These are phyloP conservation scores for Sphaerobolus stellatus DNA, from an alignment of 1,284 basidiomycete genomes.

Conservation along the genomic window DNA sequence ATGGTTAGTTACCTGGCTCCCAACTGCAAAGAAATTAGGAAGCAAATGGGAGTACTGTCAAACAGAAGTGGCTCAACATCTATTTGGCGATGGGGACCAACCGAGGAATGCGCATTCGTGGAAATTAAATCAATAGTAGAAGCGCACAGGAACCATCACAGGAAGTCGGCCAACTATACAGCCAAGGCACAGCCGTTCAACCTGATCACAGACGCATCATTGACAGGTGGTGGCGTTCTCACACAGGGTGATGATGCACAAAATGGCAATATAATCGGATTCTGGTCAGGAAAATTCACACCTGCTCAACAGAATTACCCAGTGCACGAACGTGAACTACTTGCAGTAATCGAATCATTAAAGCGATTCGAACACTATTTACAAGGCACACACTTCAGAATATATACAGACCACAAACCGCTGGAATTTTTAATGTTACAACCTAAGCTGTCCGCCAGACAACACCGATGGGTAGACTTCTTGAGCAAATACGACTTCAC, in stretches of 20 bases:
- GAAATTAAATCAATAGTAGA: slow-evolving; percentile 25
- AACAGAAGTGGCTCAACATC: slow-evolving; percentile 12
- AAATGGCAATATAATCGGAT: slow-evolving; percentile 21
- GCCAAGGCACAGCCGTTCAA: slow-evolving; percentile 18
- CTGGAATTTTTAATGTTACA: slow-evolving; percentile 33
- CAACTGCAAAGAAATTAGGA: slow-evolving; percentile 18
- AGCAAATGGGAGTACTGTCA: slow-evolving; percentile 23
- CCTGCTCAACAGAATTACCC: slow-evolving; percentile 32
- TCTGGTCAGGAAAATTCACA: slow-evolving; percentile 32
- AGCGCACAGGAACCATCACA: slow-evolving; percentile 18
- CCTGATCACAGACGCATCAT: slow-evolving; percentile 23
- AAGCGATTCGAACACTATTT: slow-evolving; percentile 22
- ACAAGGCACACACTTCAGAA: slow-evolving; percentile 28
- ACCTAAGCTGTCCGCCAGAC: slow-evolving; percentile 29
- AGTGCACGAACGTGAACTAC: slow-evolving; percentile 26
- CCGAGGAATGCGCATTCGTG: slow-evolving; percentile 30
- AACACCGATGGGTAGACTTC: slow-evolving; percentile 32
- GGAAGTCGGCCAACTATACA: slow-evolving; percentile 24
- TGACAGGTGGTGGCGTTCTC: slow-evolving; percentile 21
- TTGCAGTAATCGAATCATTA: slow-evolving; percentile 22
- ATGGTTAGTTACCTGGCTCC: slow-evolving; percentile 26
- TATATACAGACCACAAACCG: slow-evolving; percentile 35
- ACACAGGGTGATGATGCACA: slow-evolving; percentile 22
- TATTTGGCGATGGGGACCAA: slow-evolving; percentile 23
- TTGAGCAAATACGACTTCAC: slow-evolving; percentile 33